Percentiles rank a stretch among this genome's conserved stretches.
These are phyloP conservation scores for Grosmannia penicillata DNA, from an alignment of 2,329 filamentous ascomycete genomes.

Conservation along the genomic window DNA sequence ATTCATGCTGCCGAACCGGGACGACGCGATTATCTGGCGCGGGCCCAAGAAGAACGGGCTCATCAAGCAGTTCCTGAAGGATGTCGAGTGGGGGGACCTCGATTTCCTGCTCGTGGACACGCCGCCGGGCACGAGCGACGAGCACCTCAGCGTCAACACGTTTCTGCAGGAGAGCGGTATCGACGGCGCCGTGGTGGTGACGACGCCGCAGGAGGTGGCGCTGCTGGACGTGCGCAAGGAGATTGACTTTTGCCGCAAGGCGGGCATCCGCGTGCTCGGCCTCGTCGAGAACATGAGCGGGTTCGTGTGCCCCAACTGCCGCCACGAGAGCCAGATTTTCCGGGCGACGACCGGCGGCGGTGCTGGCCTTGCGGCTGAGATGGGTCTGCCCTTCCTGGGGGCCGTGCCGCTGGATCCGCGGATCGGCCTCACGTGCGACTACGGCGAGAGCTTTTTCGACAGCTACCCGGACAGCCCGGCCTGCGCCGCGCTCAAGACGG, in stretches of 20 bases:
- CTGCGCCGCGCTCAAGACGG: conserved; percentile 63
- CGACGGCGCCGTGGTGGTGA: conserved; percentile 83
- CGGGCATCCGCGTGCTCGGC: conserved; percentile 74
- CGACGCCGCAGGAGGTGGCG: conserved; percentile 87
- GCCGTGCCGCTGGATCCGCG: conserved; percentile 82
- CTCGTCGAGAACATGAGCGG: conserved; percentile 97
- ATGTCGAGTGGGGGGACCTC: conserved; percentile 93
- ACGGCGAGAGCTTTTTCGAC: conserved; percentile 93
- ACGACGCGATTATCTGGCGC: conserved; percentile 94
- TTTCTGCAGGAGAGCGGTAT: conserved; percentile 85
- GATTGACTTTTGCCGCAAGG: conserved; percentile 94
- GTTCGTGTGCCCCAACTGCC: conserved; percentile 91
- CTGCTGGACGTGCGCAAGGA: conserved; percentile 91
- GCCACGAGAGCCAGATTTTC: conserved; percentile 73
- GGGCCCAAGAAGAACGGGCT: conserved; percentile 97
- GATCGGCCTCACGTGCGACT: conserved; percentile 94
- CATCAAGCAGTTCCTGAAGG: conserved; percentile 95
- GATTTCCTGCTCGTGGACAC: conserved; percentile 92
- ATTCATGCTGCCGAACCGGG: conserved; percentile 88
- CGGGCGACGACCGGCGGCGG: conserved; percentile 82
- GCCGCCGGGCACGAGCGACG: conserved; percentile 86
- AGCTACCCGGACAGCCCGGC: conserved; percentile 87
- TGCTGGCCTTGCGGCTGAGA: conserved; percentile 64
- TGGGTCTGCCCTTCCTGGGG: conserved; percentile 77
- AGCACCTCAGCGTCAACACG: conserved; percentile 87